phyloP scores from a whole-genome alignment of 768 basidiomycete genomes.

The Cystobasidium tubakii region DNA sequence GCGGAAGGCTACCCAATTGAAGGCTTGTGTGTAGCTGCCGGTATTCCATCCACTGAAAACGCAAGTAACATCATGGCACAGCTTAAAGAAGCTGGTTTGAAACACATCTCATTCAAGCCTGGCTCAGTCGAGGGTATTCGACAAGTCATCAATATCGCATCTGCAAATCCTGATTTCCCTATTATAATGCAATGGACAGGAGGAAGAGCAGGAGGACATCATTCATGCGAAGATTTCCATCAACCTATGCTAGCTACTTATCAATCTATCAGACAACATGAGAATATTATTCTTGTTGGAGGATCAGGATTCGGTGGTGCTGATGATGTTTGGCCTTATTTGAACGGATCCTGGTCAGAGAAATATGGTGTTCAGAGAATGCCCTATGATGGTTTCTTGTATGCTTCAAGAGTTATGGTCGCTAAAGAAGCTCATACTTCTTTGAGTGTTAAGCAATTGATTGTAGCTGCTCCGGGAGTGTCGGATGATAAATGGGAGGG shows the following conservation, averaged over 20 bases:
- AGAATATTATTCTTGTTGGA: constrained; percentile 81
- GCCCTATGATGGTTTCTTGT: constrained; percentile 97
- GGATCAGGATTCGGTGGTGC: constrained; percentile 95
- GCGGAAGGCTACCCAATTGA: constrained; percentile 90
- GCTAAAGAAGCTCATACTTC: constrained; percentile 97
- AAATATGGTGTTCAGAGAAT: constrained; percentile 80
- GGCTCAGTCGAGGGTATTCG: constrained; percentile 96
- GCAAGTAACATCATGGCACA: constrained; percentile 90
- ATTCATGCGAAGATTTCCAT: constrained; percentile 97
- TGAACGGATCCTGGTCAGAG: constrained; percentile 90
- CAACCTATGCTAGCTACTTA: constrained; percentile 90
- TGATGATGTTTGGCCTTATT: constrained; percentile 86
- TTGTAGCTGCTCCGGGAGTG: constrained; percentile 88
- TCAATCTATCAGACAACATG: constrained; percentile 74
- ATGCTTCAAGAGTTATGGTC: constrained; percentile 95
- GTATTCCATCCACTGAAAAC: constrained; percentile 93
- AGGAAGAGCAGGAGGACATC: constrained; percentile 95
- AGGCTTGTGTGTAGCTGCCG: constrained; percentile 98
- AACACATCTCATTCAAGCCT: constrained; percentile 96
- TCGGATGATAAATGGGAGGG: constrained; percentile 75
- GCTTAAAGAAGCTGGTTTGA: constrained; percentile 74
- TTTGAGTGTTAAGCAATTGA: constrained; percentile 89
- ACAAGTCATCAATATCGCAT: constrained; percentile 92
- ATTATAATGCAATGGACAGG: constrained; percentile 99
- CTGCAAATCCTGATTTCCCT: constrained; percentile 88